These are phyloP conservation scores for Kodamaea kakaduensis DNA, from an alignment of 805 yeast genomes.

Conservation along the genomic window DNA sequence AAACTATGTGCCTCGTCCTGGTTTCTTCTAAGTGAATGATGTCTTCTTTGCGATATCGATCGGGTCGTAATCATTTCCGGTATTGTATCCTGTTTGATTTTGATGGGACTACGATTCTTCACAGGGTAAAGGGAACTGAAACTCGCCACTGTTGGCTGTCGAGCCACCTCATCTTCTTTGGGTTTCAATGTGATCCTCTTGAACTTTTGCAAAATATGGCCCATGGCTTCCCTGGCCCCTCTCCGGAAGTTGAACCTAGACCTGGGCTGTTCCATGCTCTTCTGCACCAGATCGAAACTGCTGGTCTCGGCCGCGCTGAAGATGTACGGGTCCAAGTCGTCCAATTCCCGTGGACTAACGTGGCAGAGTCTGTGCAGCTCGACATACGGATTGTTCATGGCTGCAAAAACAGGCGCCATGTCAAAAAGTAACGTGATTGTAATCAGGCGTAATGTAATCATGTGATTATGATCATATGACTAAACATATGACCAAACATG, in stretches of 20 bases:
- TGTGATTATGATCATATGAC: too few species aligned
- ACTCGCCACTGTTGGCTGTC: neutral
- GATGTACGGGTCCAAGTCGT: too few species aligned
- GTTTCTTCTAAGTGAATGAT: constrained; percentile 2
- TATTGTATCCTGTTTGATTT: constrained; percentile 5
- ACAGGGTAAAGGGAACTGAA: constrained; percentile 6
- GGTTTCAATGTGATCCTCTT: too few species aligned
- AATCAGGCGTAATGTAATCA: too few species aligned
- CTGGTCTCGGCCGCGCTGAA: too few species aligned
- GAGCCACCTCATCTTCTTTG: too few species aligned
- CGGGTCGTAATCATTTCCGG: constrained; percentile 5
- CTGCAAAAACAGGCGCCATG: constrained; percentile 3
- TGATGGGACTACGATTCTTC: neutral
- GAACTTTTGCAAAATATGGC: neutral
- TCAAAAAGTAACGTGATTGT: too few species aligned
- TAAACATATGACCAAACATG: too few species aligned
- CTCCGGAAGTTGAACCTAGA: too few species aligned
- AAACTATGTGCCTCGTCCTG: constrained; percentile 5
- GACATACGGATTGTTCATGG: neutral
- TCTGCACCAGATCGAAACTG: too few species aligned
- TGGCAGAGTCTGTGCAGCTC: constrained; percentile 4
- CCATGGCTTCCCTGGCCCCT: neutral
- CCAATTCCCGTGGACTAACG: too few species aligned
- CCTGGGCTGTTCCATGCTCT: too few species aligned
- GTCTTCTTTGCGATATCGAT: constrained; percentile 5